Conservation (phyloP, 331 rosid genomes). For the Quercus tomentella region DNA sequence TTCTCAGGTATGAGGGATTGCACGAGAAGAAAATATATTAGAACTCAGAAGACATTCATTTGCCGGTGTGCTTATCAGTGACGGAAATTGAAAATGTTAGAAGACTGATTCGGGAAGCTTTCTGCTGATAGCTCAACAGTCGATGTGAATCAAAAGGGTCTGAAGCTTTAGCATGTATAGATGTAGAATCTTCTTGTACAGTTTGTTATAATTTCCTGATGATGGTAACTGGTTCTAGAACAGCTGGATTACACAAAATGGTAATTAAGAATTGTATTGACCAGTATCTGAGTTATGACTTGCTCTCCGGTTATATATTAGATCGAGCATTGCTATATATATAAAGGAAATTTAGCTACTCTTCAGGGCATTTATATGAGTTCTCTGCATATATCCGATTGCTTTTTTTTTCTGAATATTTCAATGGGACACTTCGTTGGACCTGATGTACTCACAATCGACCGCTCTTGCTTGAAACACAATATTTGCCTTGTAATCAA, state of each 20-base stretch:
- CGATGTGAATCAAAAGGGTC: slow-evolving; percentile 7
- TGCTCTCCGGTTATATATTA: not conserved
- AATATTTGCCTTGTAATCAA: not conserved
- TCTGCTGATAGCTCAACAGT: slow-evolving; percentile 15
- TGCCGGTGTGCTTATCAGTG: not conserved
- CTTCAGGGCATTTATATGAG: not conserved
- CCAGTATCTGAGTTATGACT: not conserved
- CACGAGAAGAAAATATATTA: slow-evolving; percentile 19
- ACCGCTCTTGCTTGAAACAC: not conserved
- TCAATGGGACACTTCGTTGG: too few relatives aligned
- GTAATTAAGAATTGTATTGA: slow-evolving; percentile 1
- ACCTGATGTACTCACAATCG: not conserved
- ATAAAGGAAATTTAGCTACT: not conserved
- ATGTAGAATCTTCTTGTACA: slow-evolving; percentile 32
- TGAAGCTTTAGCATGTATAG: slow-evolving; percentile 19
- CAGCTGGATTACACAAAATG: not conserved
- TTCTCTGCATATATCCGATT: not conserved
- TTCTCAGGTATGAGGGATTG: slow-evolving; percentile 14
- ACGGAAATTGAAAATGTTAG: not conserved
- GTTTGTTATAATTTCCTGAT: slow-evolving; percentile 27
- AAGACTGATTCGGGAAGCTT: slow-evolving; percentile 10
- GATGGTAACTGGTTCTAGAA: not conserved
- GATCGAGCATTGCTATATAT: not conserved
- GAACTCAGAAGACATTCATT: slow-evolving; percentile 10
- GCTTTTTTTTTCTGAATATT: too few relatives aligned